These are phyloP conservation scores for Tylopilus balloui DNA, from an alignment of 768 basidiomycete species.

Conservation along the genomic window DNA sequence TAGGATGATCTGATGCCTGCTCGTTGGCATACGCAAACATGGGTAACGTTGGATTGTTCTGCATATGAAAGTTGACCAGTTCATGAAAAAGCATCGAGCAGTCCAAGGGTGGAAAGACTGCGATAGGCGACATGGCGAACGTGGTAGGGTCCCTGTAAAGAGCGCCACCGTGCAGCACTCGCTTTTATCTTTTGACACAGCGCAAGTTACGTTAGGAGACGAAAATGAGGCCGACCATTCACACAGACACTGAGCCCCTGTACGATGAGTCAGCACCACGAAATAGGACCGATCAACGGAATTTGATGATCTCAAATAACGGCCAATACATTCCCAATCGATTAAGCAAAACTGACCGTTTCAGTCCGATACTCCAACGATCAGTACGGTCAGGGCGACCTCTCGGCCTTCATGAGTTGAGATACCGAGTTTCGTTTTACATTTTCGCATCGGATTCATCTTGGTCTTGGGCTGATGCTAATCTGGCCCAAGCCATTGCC, in stretches of 20 bases:
- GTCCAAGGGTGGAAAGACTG: conserved; percentile 13
- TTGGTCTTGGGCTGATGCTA: too few species aligned
- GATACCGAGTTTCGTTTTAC: conserved; percentile 4
- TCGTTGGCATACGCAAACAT: conserved; percentile 16
- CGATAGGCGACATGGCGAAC: conserved; percentile 3
- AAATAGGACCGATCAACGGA: too few species aligned
- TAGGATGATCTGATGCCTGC: conserved; percentile 4
- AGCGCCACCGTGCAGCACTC: not conserved
- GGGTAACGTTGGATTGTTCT: conserved; percentile 10
- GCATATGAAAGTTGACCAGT: conserved; percentile 14
- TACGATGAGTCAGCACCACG: too few species aligned
- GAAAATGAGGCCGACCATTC: too few species aligned
- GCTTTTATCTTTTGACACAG: not conserved
- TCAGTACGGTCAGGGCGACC: conserved; percentile 65
- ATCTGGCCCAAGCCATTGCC: too few species aligned
- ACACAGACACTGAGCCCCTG: too few species aligned
- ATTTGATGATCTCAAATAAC: too few species aligned
- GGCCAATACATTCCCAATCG: too few species aligned
- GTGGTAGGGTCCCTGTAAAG: not conserved
- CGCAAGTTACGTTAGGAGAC: not conserved
- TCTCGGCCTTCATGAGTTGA: conserved; percentile 11
- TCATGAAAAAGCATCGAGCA: conserved; percentile 16
- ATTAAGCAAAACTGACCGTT: too few species aligned
- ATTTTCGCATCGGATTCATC: conserved; percentile 19
- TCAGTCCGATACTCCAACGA: not conserved